Evolutionary conservation across 495 filamentous ascomycete species (phyloP), one percentile per base, ranked within the genome.

Genomic region (Aspergillus carlsbadensis): DNA sequence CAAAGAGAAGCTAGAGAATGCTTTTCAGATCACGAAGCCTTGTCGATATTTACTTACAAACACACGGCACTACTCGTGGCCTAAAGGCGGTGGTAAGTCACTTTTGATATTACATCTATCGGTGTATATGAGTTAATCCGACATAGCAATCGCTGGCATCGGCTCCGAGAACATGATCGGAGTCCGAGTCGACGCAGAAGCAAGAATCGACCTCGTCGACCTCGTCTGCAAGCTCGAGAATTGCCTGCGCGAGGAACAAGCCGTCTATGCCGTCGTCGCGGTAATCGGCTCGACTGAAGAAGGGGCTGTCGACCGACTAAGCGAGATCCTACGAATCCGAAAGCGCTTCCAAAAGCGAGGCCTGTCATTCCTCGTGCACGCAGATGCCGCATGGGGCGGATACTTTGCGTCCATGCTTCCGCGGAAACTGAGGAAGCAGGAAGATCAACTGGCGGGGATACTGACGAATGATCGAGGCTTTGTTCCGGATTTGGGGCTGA

Each of bases 301-400:
- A 61, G 75, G 75, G 5, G 73, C 71, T 3, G 67, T 72, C 17
- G 75, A 79, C 46, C 68, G 72, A 2, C 55, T 82, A 2, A 22
- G 36, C 14, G 50, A 62, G 7, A 70, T 81, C 35, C 31, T 79
- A 6, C 46, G 65, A 0, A 59, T 78, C 7, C 74, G 78, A 14
- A 47, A 66, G 20, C 54, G 67, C 33, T 70, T 75, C 41, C 69
- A 76, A 52, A 58, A 54, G 10, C 47, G 65, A 21, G 78, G 77
- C 0, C 54, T 78, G 8, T 77, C 73, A 63, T 79, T 67, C 47
- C 60, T 54, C 14, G 63, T 80, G 0, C 78, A 80, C 54, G 70
- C 63, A 6, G 78, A 79, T 59, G 75, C 74, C 5, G 77, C 76
- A 0, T 81, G 78, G 79, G 76, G 78, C 21, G 78, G 78, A 5